phyloP scores from a whole-genome alignment of 2,329 filamentous ascomycete species.

The Paraconiothyrium brasiliense region DNA sequence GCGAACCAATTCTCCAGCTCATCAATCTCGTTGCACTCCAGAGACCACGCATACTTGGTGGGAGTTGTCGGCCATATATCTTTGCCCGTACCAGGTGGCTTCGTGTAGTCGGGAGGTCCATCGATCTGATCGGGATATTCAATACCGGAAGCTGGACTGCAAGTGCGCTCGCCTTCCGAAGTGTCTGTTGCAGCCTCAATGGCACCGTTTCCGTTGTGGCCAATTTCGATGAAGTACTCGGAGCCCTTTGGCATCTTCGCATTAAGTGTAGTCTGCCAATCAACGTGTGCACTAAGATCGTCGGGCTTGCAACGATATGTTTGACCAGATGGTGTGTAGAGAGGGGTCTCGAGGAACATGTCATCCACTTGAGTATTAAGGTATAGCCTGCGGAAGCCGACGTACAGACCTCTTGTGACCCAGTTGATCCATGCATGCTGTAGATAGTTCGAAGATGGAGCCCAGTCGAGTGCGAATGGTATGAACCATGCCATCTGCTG shows the following conservation, averaged over 20 bases:
- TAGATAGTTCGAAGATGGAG: slow-evolving; percentile 64
- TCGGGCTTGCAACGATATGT: slow-evolving; percentile 59
- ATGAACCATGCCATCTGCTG: slow-evolving; percentile 72
- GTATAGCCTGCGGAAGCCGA: slow-evolving; percentile 65
- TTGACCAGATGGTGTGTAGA: slow-evolving; percentile 55
- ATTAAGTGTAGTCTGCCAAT: slow-evolving; percentile 44
- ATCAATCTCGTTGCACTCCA: slow-evolving; percentile 61
- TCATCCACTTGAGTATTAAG: slow-evolving; percentile 69
- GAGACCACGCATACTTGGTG: slow-evolving; percentile 59
- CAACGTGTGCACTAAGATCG: slow-evolving; percentile 41
- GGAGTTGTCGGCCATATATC: slow-evolving; percentile 54
- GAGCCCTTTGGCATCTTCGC: slow-evolving; percentile 45
- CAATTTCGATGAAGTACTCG: slow-evolving; percentile 49
- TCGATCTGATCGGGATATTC: slow-evolving; percentile 53
- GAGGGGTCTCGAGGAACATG: slow-evolving; percentile 63
- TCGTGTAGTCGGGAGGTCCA: slow-evolving; percentile 57
- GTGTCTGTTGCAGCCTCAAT: slow-evolving; percentile 47
- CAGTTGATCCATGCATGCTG: slow-evolving; percentile 72
- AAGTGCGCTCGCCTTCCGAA: slow-evolving; percentile 30
- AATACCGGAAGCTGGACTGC: slow-evolving; percentile 46
- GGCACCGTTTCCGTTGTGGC: slow-evolving; percentile 51
- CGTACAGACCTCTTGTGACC: slow-evolving; percentile 67
- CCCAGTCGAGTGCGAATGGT: slow-evolving; percentile 62
- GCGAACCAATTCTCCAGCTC: slow-evolving; percentile 64
- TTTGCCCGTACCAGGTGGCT: slow-evolving; percentile 50